Percentiles rank a stretch among this genome's conserved stretches.
These are phyloP conservation scores for Exserohilum turcica DNA, from an alignment of 2,329 filamentous ascomycete genomes.

Conservation along the genomic window DNA sequence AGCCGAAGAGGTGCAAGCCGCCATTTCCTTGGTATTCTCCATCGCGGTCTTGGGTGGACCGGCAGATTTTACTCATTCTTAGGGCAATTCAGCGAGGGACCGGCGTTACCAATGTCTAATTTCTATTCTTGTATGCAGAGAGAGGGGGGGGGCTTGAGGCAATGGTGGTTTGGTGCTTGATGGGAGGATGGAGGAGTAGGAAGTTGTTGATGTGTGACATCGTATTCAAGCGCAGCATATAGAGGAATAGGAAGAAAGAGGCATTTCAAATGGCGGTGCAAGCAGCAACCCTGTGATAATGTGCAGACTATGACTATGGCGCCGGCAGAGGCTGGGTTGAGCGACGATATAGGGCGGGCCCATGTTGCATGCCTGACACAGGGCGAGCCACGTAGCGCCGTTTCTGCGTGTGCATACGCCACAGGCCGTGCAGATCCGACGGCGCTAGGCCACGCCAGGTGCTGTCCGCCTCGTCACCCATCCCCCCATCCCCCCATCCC, in stretches of 20 bases:
- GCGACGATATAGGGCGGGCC: neutral
- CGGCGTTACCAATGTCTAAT: slow-evolving; percentile 33
- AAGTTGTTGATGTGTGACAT: slow-evolving; percentile 3
- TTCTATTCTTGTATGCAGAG: slow-evolving; percentile 21
- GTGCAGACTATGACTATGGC: neutral
- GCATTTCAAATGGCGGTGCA: slow-evolving; percentile 1
- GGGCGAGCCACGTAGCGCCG: neutral
- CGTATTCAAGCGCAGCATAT: slow-evolving; percentile 19
- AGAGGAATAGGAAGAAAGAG: slow-evolving; percentile 19
- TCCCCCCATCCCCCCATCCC: too few species aligned
- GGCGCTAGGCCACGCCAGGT: neutral
- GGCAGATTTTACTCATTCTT: slow-evolving; percentile 20
- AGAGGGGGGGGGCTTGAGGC: slow-evolving; percentile 3
- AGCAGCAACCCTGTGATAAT: neutral
- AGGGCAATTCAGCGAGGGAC: slow-evolving; percentile 24
- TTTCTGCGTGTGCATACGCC: neutral
- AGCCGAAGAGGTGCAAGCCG: slow-evolving; percentile 11
- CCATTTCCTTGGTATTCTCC: slow-evolving; percentile 16
- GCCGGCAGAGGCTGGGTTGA: neutral
- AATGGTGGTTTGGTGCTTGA: slow-evolving; percentile 2
- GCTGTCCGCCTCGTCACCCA: too few species aligned
- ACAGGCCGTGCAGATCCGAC: slow-evolving; percentile 4
- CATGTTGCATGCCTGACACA: neutral
- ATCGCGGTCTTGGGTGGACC: slow-evolving; percentile 23
- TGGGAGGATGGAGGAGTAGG: neutral